Percentiles rank a stretch among this genome's conserved stretches.
phyloP scores from a whole-genome alignment of 2,329 filamentous ascomycete genomes.

The Talaromyces sp. region DNA sequence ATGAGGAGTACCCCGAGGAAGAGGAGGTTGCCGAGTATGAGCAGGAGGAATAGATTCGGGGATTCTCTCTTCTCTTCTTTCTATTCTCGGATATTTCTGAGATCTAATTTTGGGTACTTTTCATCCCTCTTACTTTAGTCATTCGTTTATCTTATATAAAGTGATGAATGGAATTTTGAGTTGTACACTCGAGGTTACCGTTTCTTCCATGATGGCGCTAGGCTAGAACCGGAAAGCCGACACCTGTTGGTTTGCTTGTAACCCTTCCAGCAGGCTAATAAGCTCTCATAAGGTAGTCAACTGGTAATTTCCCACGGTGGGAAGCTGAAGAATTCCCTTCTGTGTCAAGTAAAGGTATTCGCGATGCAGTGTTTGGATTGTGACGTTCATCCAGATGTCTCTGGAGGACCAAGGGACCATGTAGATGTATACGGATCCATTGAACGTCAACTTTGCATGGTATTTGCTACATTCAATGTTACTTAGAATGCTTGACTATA shows the following conservation, averaged over 20 bases:
- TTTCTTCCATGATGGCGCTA: background rate
- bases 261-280: background rate
- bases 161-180: background rate
- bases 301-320: background rate
- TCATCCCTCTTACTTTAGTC: background rate
- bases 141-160: background rate
- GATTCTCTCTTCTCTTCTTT: background rate
- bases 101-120: background rate
- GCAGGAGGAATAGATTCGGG: background rate
- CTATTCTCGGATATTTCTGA: background rate
- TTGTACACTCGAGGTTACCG: background rate
- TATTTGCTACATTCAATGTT: no score
- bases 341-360: background rate
- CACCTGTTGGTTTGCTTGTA: background rate
- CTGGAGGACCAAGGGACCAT: background rate
- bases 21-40: slow-evolving; percentile 46
- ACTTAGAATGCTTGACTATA: background rate
- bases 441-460: background rate
- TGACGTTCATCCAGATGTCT: background rate
- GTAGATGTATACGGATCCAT: background rate
- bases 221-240: background rate
- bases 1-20: slow-evolving; percentile 80
- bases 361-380: background rate
- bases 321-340: background rate
- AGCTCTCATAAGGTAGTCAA: background rate